These are phyloP conservation scores for Aspergillus ellipticus DNA, from an alignment of 495 filamentous ascomycete genomes.

Conservation along the genomic window DNA sequence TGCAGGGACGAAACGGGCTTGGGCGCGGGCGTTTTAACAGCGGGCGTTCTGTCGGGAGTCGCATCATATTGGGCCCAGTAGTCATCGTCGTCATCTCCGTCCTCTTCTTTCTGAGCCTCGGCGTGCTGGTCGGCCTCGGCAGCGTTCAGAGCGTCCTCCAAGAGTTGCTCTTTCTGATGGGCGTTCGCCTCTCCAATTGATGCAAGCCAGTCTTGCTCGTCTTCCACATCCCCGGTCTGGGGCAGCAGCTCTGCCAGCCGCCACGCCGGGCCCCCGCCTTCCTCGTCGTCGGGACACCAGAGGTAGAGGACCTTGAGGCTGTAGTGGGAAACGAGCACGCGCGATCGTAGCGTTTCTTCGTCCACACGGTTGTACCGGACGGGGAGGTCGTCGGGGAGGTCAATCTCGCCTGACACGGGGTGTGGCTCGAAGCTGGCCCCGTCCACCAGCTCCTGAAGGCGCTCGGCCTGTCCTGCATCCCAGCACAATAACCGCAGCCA, in stretches of 20 bases:
- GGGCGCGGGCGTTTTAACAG: constrained; percentile 60
- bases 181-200: constrained; percentile 53
- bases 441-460: constrained; percentile 61
- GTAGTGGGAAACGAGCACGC: constrained; percentile 54
- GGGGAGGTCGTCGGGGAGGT: constrained; percentile 62
- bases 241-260: constrained; percentile 74
- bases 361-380: constrained; percentile 71
- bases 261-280: constrained; percentile 72
- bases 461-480: constrained; percentile 62
- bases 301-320: constrained; percentile 56
- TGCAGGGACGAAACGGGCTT: constrained; percentile 27
- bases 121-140: constrained; percentile 23
- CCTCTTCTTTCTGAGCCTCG: constrained; percentile 30
- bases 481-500: constrained; percentile 94
- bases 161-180: constrained; percentile 29
- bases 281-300: constrained; percentile 66
- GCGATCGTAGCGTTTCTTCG: constrained; percentile 77
- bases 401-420: constrained; percentile 88
- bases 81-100: constrained; percentile 78
- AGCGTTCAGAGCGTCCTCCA: constrained; percentile 36
- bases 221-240: constrained; percentile 38
- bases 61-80: constrained; percentile 96
- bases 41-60: constrained; percentile 74
- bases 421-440: constrained; percentile 76
- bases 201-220: constrained; percentile 45